phyloP scores from a whole-genome alignment of 768 basidiomycete genomes.

The Tylopilus felleus region DNA sequence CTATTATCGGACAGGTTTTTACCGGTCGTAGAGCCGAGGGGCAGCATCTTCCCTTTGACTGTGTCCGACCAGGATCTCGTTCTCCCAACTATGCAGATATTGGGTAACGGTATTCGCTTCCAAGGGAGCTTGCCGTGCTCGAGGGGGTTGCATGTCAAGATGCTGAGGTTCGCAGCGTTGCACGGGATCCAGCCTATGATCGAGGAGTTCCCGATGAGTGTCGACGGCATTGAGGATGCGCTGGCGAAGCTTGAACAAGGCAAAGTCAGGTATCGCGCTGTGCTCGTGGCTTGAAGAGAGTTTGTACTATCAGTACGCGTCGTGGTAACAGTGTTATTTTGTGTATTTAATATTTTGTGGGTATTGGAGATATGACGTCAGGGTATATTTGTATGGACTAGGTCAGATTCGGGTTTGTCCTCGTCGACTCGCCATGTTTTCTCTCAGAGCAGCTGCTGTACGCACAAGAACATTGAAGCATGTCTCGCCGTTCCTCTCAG shows the following conservation, averaged over 20 bases:
- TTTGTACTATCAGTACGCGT: too few relatives aligned
- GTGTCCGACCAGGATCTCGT: conserved; percentile 20
- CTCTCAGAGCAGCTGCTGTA: conserved; percentile 9
- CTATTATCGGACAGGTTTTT: conserved; percentile 17
- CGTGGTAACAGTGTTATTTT: not conserved
- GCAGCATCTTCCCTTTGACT: conserved; percentile 26
- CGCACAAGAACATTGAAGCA: not conserved
- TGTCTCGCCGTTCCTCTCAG: not conserved
- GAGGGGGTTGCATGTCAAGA: conserved; percentile 28
- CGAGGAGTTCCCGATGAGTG: conserved; percentile 32
- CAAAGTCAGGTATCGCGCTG: conserved; percentile 32
- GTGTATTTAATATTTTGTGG: not conserved
- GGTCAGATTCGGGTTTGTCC: not conserved
- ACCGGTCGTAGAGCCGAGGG: conserved; percentile 24
- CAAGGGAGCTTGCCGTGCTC: conserved; percentile 27
- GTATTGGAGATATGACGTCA: conserved; percentile 1
- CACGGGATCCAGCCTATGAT: conserved; percentile 29
- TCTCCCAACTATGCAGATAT: conserved; percentile 20
- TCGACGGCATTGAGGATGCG: conserved; percentile 30
- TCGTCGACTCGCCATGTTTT: conserved; percentile 8
- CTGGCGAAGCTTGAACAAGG: conserved; percentile 25
- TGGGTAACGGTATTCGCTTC: conserved; percentile 19
- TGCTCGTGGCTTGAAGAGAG: conserved; percentile 13
- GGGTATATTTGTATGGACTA: not conserved
- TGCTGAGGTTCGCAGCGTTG: conserved; percentile 34